phyloP scores from a whole-genome alignment of 192 early-diverging fungal genomes.

The Mortierella hygrophila region DNA sequence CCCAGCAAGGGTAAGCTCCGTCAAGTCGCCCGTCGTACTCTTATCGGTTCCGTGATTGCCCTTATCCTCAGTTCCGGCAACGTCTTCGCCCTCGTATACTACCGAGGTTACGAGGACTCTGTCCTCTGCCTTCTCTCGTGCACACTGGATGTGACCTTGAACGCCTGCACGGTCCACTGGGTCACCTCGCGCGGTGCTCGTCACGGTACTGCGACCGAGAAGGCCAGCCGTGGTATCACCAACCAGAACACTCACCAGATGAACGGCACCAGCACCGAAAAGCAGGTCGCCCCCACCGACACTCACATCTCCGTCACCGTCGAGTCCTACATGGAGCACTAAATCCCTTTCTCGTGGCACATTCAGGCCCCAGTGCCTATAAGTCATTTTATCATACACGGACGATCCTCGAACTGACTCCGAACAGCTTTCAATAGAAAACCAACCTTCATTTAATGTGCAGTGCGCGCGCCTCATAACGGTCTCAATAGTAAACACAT shows the following conservation, averaged over 20 bases:
- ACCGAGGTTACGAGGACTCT: conserved; percentile 56
- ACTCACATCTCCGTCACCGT: conserved; percentile 48
- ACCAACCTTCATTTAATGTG: not conserved
- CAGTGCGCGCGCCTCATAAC: not conserved
- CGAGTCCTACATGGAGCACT: conserved; percentile 35
- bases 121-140: conserved; percentile 62
- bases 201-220: conserved; percentile 4
- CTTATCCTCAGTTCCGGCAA: conserved; percentile 59
- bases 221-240: conserved; percentile 22
- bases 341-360: not conserved
- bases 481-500: not conserved
- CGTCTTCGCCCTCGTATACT: conserved; percentile 55
- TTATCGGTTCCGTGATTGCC: conserved; percentile 58
- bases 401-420: not conserved
- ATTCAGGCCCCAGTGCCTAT: not conserved
- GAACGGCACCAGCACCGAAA: conserved; percentile 16
- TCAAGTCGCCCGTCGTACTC: conserved; percentile 56
- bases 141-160: conserved; percentile 62
- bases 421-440: not conserved
- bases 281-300: conserved; percentile 26
- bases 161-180: conserved; percentile 61
- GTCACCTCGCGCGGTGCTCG: conserved; percentile 48
- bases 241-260: conserved; percentile 22
- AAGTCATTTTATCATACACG: not conserved
- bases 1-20: conserved; percentile 40